These are phyloP conservation scores for Rhodotorula babjevae DNA, from an alignment of 768 basidiomycete species.

Conservation along the genomic window DNA sequence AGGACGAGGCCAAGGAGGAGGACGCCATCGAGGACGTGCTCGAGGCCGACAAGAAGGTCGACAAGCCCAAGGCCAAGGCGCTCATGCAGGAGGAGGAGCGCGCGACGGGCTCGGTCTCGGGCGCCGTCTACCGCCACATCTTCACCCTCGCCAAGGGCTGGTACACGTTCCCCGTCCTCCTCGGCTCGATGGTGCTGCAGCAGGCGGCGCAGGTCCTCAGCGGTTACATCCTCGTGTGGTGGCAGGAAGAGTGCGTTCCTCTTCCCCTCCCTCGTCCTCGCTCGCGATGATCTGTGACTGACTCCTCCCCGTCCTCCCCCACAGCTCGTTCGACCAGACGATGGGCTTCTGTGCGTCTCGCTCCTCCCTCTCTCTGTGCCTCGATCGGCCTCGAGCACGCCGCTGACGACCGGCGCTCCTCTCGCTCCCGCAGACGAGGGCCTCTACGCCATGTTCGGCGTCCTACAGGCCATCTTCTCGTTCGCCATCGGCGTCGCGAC, in stretches of 20 bases:
- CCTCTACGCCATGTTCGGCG: conserved; percentile 43
- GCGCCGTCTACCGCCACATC: conserved; percentile 54
- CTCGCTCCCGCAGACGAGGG: conserved; percentile 24
- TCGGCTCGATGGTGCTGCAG: conserved; percentile 59
- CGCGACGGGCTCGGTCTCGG: conserved; percentile 56
- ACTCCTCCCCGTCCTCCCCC: not conserved
- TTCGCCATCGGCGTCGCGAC: conserved; percentile 60
- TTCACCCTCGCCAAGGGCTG: conserved; percentile 64
- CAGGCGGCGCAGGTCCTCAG: conserved; percentile 69
- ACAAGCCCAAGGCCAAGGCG: conserved; percentile 43
- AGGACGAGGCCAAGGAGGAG: conserved; percentile 14
- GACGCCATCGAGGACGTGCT: conserved; percentile 4
- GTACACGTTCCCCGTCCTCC: conserved; percentile 62
- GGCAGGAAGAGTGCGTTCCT: conserved; percentile 58
- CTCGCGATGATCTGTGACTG: no score
- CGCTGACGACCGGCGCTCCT: not conserved
- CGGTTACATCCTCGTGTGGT: conserved; percentile 71
- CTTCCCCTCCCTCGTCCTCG: not conserved
- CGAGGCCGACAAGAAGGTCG: not conserved
- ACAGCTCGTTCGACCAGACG: conserved; percentile 55
- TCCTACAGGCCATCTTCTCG: conserved; percentile 62
- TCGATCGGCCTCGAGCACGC: not conserved
- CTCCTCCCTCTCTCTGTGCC: not conserved
- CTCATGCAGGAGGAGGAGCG: conserved; percentile 83
- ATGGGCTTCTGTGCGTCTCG: conserved; percentile 58